A percentile compares a stretch with the other conserved stretches of the same genome.
Conservation (phyloP, 2,329 filamentous ascomycete species). For the Fusarium domesticum region DNA sequence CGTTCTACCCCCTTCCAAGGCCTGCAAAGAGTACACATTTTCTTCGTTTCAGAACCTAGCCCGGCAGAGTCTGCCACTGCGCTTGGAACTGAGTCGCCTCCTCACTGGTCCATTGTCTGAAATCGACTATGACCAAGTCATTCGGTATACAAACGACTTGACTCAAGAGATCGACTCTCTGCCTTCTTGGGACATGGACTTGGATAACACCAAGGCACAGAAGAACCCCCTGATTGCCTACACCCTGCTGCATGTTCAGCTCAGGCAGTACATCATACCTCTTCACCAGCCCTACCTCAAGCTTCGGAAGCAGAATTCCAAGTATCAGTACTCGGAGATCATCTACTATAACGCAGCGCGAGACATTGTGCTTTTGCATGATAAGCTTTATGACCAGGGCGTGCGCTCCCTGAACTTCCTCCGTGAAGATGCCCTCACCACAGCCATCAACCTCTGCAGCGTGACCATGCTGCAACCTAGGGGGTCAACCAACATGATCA, state of each 20-base stretch:
- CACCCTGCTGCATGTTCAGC: constrained; percentile 58
- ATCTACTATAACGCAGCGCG: constrained; percentile 62
- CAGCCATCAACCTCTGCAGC: constrained; percentile 59
- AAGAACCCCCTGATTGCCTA: constrained; percentile 59
- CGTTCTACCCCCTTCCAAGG: constrained; percentile 50
- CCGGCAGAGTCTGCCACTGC: constrained; percentile 53
- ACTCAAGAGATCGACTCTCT: constrained; percentile 59
- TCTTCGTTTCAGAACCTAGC: constrained; percentile 58
- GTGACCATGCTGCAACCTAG: constrained; percentile 59
- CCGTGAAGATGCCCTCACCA: constrained; percentile 57
- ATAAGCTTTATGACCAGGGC: constrained; percentile 57
- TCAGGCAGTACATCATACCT: constrained; percentile 60
- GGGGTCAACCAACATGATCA: constrained; percentile 59
- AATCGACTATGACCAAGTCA: constrained; percentile 60
- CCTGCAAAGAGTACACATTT: constrained; percentile 53
- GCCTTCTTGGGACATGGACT: constrained; percentile 51
- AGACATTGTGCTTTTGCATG: constrained; percentile 60
- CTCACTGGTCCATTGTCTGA: constrained; percentile 53
- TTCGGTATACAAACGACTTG: constrained; percentile 59
- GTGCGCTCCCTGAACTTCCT: constrained; percentile 59
- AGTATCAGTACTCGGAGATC: constrained; percentile 61
- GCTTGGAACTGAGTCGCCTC: constrained; percentile 55
- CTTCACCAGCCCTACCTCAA: constrained; percentile 60
- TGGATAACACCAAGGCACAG: constrained; percentile 36
- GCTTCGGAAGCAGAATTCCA: constrained; percentile 56